Evolutionary conservation across 495 filamentous ascomycete genomes (phyloP).

Genomic region (Xylaria curta): DNA sequence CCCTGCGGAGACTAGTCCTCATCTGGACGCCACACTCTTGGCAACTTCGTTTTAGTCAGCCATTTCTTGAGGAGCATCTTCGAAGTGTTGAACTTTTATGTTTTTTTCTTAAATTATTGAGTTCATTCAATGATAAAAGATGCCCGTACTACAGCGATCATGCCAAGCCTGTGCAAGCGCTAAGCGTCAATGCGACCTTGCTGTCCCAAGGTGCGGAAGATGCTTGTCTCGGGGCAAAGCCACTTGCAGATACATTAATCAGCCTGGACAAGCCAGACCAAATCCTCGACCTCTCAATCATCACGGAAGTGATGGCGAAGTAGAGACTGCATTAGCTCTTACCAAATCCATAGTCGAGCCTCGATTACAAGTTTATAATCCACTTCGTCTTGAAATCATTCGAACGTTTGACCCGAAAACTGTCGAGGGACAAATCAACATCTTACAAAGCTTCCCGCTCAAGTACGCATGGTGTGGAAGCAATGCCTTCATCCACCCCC

Average conservation of each 20-base stretch:
- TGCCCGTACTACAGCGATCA: background rate
- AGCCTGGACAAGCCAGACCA: background rate
- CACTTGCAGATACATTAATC: background rate
- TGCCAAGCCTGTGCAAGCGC: background rate
- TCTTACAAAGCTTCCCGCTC: background rate
- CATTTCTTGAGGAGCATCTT: background rate
- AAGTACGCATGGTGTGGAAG: background rate
- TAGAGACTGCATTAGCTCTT: background rate
- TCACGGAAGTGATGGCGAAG: background rate
- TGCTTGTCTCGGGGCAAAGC: background rate
- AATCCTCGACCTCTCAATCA: background rate
- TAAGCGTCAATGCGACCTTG: background rate
- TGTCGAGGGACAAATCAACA: background rate
- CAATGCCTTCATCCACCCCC: background rate
- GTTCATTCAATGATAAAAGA: background rate
- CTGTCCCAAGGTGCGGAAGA: background rate
- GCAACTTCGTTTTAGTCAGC: background rate
- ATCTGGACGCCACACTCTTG: background rate
- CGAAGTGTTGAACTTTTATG: background rate
- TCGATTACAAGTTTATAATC: background rate
- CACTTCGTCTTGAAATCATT: slow-evolving; percentile 1
- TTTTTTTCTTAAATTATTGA: background rate
- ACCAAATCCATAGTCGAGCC: background rate
- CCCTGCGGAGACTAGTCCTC: slow-evolving; percentile 14
- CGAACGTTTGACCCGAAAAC: background rate